Evolutionary conservation across 768 basidiomycete species (phyloP), one percentile per base, ranked within the genome.

Genomic region (Rhizopogon vesiculosus): DNA sequence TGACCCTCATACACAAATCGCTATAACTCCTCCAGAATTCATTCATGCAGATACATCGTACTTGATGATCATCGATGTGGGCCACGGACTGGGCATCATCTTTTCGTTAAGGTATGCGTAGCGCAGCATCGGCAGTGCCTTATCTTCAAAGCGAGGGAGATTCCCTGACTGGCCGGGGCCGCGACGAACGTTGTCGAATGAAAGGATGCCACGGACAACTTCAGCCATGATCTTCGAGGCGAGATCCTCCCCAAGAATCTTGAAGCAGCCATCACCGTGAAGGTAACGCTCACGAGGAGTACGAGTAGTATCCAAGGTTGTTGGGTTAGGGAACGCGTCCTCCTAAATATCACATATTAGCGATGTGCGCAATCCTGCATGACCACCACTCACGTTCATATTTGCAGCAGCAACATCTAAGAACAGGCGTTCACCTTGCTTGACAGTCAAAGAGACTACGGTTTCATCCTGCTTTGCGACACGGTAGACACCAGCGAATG

Each of bases 401-500:
- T 79, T 78, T 1, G 88, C 87, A 25, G 72, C 63, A 10, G 74
- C 76, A 28, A 90, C 69, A 64, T 91, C 76, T 44, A 90, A 65
- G 65, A 89, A 91, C 19, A 91, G 65, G 3, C 75, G 76, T 44
- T 84, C 78, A n/a, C 73, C 77, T 60, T 81, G 72, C 53, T 70
- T 74, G 48, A 85, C 64, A 2, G 62, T 62, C 13, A 77, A 64
- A 3, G 70, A 73, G 58, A 74, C 76, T 31, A 86, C 61, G 0
- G 67, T 62, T 31, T 76, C 72, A 42, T 83, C 76, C 48, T 74
- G 74, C 45, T 76, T 66, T 0, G 81, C 78, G 54, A 79, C 66
- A 48, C 86, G 86, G 62, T 79, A 84, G 31, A 81, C 79, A 53
- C 90, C 89, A 53, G 77, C 78, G 74, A 91, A 85, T 2, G 85